phyloP scores from a whole-genome alignment of 371 early-diverging fungal genomes.

The Chytridium lagenaria region DNA sequence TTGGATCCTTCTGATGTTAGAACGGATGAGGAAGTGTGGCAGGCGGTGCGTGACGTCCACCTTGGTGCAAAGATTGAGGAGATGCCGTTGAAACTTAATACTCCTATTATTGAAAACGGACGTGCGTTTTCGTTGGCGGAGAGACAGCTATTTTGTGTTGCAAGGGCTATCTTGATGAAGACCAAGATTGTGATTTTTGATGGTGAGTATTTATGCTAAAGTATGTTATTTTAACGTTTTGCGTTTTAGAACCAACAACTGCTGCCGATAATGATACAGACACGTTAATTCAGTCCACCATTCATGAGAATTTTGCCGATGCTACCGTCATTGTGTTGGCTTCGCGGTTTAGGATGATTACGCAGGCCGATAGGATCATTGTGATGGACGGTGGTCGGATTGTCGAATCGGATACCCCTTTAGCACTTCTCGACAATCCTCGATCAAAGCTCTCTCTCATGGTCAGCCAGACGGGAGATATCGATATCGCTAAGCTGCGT shows the following conservation, averaged over 20 bases:
- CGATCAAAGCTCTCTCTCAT: slow-evolving; percentile 51
- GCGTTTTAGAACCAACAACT: slow-evolving; percentile 54
- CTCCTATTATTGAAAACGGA: slow-evolving; percentile 56
- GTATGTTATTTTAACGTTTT: slow-evolving; percentile 8
- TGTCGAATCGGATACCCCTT: slow-evolving; percentile 72
- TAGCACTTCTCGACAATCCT: slow-evolving; percentile 60
- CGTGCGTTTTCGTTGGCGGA: slow-evolving; percentile 61
- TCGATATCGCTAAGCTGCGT: slow-evolving; percentile 44
- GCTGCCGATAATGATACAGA: slow-evolving; percentile 59
- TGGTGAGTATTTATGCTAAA: slow-evolving; percentile 36
- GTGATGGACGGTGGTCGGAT: slow-evolving; percentile 62
- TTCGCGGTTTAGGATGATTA: slow-evolving; percentile 47
- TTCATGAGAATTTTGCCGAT: slow-evolving; percentile 51
- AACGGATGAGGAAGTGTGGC: slow-evolving; percentile 61
- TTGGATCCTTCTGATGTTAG: slow-evolving; percentile 58
- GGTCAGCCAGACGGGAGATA: slow-evolving; percentile 51
- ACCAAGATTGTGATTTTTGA: slow-evolving; percentile 63
- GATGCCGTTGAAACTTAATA: slow-evolving; percentile 59
- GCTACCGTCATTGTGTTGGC: slow-evolving; percentile 58
- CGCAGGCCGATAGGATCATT: slow-evolving; percentile 56
- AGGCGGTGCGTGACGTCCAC: slow-evolving; percentile 51
- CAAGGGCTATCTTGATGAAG: slow-evolving; percentile 60
- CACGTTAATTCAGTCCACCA: slow-evolving; percentile 49
- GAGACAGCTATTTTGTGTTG: slow-evolving; percentile 64
- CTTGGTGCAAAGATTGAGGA: slow-evolving; percentile 56